A percentile compares a stretch with the other conserved stretches of the same genome.
Evolutionary conservation across 225 moss, liverwort and hornwort genomes (phyloP).

Genomic region (Pseudoscleropodium purum): DNA sequence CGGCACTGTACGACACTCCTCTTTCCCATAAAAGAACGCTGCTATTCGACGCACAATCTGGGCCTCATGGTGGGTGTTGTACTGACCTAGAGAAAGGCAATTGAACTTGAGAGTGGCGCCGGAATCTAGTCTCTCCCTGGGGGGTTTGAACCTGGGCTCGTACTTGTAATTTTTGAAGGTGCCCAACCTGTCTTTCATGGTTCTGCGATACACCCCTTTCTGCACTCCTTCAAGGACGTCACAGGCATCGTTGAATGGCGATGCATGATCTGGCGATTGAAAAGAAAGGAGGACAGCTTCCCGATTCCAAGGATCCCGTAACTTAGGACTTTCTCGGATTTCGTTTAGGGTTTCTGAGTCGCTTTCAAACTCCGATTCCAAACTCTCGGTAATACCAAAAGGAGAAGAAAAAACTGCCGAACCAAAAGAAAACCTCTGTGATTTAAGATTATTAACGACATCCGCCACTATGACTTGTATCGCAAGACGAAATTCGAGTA

Average conservation of each 20-base stretch:
- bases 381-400: too few species aligned
- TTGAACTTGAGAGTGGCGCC: background rate
- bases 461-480: background rate
- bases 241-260: background rate
- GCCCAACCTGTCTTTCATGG: background rate
- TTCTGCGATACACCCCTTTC: background rate
- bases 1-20: background rate
- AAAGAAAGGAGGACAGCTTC: too few species aligned
- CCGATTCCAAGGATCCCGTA: too few species aligned
- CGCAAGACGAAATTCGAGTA: background rate
- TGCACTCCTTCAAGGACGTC: background rate
- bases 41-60: background rate
- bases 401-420: too few species aligned
- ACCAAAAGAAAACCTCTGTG: too few species aligned
- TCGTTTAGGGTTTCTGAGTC: too few species aligned
- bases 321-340: too few species aligned
- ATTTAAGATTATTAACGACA: too few species aligned
- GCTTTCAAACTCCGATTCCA: too few species aligned
- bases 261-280: background rate
- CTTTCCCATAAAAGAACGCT: background rate
- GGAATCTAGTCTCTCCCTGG: background rate
- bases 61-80: background rate
- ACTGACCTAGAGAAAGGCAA: background rate
- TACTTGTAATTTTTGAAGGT: background rate
- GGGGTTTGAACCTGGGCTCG: background rate